Conservation (phyloP, 83 land plant species). For the Larix sibirica region DNA sequence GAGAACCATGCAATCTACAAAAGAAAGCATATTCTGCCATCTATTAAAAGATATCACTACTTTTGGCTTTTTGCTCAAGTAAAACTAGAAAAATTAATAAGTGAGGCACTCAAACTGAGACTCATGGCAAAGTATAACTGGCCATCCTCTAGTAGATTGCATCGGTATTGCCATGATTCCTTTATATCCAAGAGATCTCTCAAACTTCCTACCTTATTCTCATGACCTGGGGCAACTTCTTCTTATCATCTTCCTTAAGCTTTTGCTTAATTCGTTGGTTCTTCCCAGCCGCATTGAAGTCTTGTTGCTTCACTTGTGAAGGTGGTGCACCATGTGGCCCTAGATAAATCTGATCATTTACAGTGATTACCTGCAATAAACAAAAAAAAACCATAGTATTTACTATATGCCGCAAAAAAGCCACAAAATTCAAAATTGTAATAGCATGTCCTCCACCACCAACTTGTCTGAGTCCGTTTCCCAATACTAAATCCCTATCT, state of each 20-base stretch:
- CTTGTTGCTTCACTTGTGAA: constrained; percentile 8
- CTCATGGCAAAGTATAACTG: too few species aligned
- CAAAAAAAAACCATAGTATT: background rate
- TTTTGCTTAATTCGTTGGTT: background rate
- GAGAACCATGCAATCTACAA: background rate
- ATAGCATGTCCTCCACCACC: too few species aligned
- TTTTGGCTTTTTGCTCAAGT: background rate
- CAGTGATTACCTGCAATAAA: background rate
- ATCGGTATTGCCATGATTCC: background rate
- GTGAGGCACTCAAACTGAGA: too few species aligned
- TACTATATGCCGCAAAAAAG: background rate
- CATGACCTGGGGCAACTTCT: background rate
- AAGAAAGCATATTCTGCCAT: background rate
- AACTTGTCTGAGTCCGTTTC: too few species aligned
- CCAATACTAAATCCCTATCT: too few species aligned
- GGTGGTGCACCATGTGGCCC: constrained; percentile 5
- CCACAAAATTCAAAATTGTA: too few species aligned
- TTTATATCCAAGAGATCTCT: background rate
- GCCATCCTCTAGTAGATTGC: background rate
- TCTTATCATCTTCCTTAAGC: constrained; percentile 1
- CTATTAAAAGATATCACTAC: background rate
- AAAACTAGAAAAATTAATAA: background rate
- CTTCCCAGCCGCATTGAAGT: background rate
- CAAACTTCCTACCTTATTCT: background rate
- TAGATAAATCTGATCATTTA: background rate